Conservation (phyloP, 257 asterid species). For the Perilla frutescens region DNA sequence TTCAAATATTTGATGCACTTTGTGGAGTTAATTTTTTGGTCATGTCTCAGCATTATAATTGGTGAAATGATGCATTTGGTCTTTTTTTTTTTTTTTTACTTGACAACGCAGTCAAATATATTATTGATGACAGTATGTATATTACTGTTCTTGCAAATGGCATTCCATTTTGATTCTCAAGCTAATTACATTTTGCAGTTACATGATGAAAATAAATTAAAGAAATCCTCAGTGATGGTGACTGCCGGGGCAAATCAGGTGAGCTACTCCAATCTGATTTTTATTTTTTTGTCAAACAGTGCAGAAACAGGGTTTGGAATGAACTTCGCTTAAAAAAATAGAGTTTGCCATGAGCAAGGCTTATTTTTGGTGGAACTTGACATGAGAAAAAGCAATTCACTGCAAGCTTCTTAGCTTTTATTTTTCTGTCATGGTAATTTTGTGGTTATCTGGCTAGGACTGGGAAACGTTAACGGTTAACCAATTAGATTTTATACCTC, state of each 20-base stretch:
- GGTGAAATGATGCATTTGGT: background rate
- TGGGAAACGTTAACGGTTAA: background rate
- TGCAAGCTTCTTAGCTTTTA: slow-evolving; percentile 1
- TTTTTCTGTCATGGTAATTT: background rate
- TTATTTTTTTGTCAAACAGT: background rate
- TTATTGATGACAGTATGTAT: background rate
- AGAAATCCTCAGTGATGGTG: slow-evolving; percentile 93
- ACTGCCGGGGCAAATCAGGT: slow-evolving; percentile 99
- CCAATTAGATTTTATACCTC: background rate
- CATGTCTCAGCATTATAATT: background rate
- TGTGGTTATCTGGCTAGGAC: background rate
- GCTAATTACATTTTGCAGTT: slow-evolving; percentile 53
- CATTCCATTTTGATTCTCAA: slow-evolving; percentile 9
- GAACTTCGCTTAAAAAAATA: too few relatives aligned
- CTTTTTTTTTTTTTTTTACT: background rate
- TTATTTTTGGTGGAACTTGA: background rate
- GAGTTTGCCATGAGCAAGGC: background rate
- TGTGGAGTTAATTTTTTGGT: background rate
- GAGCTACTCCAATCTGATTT: slow-evolving; percentile 12
- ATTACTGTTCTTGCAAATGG: background rate
- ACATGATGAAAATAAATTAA: slow-evolving; percentile 65
- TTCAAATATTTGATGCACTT: background rate
- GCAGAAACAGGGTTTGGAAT: background rate
- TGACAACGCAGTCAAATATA: background rate
- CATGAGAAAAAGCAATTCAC: slow-evolving; percentile 1